phyloP scores from a whole-genome alignment of 1,139 yeast genomes.

The Candida sanyaensis region DNA sequence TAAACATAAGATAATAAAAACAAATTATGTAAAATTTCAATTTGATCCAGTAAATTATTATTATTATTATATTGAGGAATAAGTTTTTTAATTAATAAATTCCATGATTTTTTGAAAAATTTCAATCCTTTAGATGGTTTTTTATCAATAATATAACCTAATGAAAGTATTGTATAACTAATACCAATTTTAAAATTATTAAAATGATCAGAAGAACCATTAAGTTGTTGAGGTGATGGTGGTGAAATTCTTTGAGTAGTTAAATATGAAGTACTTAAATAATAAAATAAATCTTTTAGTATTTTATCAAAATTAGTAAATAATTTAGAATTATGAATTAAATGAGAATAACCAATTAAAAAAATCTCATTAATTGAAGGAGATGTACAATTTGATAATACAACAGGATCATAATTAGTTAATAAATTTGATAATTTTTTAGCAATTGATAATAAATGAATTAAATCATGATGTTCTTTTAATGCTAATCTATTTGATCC shows the following conservation, averaged over 20 bases:
- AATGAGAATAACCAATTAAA: constrained; percentile 32
- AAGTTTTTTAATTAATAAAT: constrained; percentile 40
- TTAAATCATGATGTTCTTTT: constrained; percentile 25
- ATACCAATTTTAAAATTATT: constrained; percentile 31
- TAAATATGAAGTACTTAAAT: constrained; percentile 23
- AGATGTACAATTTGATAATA: constrained; percentile 11
- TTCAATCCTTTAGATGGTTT: constrained; percentile 26
- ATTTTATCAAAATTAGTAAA: constrained; percentile 24
- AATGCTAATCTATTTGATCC: constrained; percentile 3
- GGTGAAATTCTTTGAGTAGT: constrained; percentile 4
- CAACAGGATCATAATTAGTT: constrained; percentile 16
- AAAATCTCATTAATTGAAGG: constrained; percentile 27
- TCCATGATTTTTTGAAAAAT: constrained; percentile 46
- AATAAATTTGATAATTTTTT: constrained; percentile 27
- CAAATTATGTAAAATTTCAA: constrained; percentile 38
- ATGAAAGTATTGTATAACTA: constrained; percentile 27
- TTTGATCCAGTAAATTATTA: constrained; percentile 38
- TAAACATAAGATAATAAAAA: constrained; percentile 33
- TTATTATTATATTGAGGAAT: constrained; percentile 45
- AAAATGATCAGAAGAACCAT: background rate
- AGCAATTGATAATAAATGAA: constrained; percentile 37
- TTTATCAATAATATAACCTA: constrained; percentile 24
- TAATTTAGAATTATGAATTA: constrained; percentile 20
- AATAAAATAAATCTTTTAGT: constrained; percentile 26
- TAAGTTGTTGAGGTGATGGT: background rate